Evolutionary conservation across 495 filamentous ascomycete species (phyloP).

Genomic region (Penicillium turbatum): DNA sequence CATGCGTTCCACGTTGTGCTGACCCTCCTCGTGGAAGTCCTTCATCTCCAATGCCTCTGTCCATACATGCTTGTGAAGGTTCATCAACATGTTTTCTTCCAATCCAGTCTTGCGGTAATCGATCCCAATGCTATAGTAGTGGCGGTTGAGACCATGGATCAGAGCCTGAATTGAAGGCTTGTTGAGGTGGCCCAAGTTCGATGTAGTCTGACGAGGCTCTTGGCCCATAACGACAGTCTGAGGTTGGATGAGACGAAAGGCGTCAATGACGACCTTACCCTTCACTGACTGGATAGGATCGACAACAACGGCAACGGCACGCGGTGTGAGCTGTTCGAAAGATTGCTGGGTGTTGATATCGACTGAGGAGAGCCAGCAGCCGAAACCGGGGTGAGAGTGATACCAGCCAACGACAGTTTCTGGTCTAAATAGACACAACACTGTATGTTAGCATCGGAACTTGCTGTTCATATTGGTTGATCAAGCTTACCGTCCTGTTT

Average conservation of each 20-base stretch:
- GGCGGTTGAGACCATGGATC: constrained; percentile 94
- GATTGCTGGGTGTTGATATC: constrained; percentile 99
- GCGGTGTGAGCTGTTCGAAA: constrained; percentile 94
- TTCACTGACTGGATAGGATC: constrained; percentile 99
- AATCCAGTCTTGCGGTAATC: constrained; percentile 96
- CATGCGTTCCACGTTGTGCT: constrained; percentile 78
- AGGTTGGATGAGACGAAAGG: constrained; percentile 97
- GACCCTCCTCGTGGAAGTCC: constrained; percentile 81
- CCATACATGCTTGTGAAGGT: constrained; percentile 98
- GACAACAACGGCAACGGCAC: constrained; percentile 94
- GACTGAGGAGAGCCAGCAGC: constrained; percentile 97
- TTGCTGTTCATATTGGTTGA: background rate
- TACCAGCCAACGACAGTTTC: constrained; percentile 99
- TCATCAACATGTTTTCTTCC: constrained; percentile 99
- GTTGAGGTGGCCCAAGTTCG: constrained; percentile 95
- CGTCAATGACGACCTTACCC: constrained; percentile 98
- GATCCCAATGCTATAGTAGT: constrained; percentile 98
- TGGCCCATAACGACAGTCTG: constrained; percentile 98
- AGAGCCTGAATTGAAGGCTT: constrained; percentile 99
- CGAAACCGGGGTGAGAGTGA: constrained; percentile 98
- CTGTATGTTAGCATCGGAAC: background rate
- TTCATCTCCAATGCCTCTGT: constrained; percentile 97
- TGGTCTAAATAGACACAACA: constrained; percentile 50
- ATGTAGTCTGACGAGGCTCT: constrained; percentile 96
- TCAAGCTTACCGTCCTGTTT: constrained; percentile 79